A percentile compares a stretch with the other conserved stretches of the same genome.
Evolutionary conservation across 2,329 filamentous ascomycete species (phyloP).

Genomic region (Cordyceps sp.): DNA sequence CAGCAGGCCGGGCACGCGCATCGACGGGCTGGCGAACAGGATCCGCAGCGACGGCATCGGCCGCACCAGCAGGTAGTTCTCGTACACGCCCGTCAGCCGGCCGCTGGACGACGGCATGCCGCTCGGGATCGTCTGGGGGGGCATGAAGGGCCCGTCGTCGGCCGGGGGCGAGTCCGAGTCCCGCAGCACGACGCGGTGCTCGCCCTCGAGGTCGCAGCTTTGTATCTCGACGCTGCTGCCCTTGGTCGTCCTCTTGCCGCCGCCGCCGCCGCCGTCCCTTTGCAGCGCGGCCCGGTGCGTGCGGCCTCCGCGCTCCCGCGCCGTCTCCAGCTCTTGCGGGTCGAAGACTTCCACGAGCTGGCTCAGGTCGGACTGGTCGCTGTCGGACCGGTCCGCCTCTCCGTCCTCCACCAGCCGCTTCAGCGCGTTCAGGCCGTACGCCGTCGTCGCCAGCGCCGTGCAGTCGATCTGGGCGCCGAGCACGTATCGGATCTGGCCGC

Average conservation of each 20-base stretch:
- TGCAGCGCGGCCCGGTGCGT: constrained; percentile 28
- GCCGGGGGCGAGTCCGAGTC: constrained; percentile 2
- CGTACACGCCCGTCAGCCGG: constrained; percentile 19
- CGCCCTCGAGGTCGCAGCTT: no score
- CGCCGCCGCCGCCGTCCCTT: background rate
- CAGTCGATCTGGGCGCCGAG: constrained; percentile 60
- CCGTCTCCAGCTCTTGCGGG: constrained; percentile 44
- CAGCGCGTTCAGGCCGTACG: constrained; percentile 46
- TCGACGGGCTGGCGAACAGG: constrained; percentile 50
- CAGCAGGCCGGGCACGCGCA: constrained; percentile 50
- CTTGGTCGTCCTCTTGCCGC: no score
- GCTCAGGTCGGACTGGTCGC: constrained; percentile 39
- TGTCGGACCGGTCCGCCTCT: constrained; percentile 3
- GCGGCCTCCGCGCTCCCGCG: constrained; percentile 43
- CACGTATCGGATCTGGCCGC: constrained; percentile 48
- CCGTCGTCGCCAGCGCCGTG: constrained; percentile 50
- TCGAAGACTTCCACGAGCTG: constrained; percentile 55
- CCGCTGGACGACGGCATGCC: constrained; percentile 4
- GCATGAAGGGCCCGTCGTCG: background rate
- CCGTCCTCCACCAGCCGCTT: constrained; percentile 20
- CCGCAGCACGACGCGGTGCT: constrained; percentile 5
- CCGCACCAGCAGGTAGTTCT: constrained; percentile 46
- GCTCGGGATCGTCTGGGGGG: background rate
- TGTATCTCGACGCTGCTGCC: no score
- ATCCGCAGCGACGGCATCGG: constrained; percentile 50